These are phyloP conservation scores for Luffa aegyptiaca DNA, from an alignment of 306 rosid genomes.

Conservation along the genomic window DNA sequence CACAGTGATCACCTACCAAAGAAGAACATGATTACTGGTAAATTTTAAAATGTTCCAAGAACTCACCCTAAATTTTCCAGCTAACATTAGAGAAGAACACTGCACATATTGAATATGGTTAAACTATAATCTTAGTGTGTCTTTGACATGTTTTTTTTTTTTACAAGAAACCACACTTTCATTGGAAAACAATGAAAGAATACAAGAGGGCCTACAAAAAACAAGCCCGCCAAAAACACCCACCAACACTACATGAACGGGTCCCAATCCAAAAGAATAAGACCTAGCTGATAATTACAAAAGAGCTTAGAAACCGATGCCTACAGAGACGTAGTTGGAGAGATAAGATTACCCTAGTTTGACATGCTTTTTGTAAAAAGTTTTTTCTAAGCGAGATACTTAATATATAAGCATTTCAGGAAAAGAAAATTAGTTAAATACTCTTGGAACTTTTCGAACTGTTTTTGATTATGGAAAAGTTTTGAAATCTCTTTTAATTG, in stretches of 20 bases:
- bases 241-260: too few species aligned
- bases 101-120: background rate
- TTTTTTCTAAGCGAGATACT: background rate
- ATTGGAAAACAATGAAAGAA: too few species aligned
- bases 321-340: too few species aligned
- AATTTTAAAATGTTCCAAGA: background rate
- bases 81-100: background rate
- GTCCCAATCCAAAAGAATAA: too few species aligned
- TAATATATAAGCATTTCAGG: background rate
- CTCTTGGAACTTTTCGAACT: background rate
- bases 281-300: too few species aligned
- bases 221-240: too few species aligned
- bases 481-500: background rate
- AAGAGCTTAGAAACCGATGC: too few species aligned
- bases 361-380: background rate
- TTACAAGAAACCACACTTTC: too few species aligned
- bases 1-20: slow-evolving; percentile 33
- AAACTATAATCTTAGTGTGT: background rate
- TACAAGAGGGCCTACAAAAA: too few species aligned
- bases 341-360: too few species aligned
- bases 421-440: background rate
- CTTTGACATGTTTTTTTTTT: too few species aligned
- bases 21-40: background rate
- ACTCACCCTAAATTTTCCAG: background rate
- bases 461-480: background rate